Conservation (phyloP, 768 basidiomycete genomes). For the Termitomyces eurrhizus region DNA sequence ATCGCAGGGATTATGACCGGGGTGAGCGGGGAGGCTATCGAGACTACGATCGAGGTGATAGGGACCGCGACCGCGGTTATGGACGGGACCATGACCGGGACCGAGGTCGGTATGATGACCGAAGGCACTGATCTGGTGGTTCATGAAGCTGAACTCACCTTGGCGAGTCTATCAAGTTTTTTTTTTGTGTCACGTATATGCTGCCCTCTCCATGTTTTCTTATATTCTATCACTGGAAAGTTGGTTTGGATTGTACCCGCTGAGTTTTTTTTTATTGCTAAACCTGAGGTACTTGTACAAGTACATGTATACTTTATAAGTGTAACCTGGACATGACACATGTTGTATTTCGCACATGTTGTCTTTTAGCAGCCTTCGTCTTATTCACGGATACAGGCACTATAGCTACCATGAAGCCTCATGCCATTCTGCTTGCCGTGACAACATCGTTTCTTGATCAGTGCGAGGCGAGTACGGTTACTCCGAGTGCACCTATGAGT, state of each 20-base stretch:
- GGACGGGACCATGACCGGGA: constrained; percentile 23
- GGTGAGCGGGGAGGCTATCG: constrained; percentile 31
- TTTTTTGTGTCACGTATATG: neutral
- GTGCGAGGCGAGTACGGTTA: too few species aligned
- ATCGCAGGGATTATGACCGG: constrained; percentile 38
- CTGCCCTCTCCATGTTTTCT: neutral
- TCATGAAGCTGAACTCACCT: neutral
- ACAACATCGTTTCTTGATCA: too few species aligned
- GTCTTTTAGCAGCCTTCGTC: too few species aligned
- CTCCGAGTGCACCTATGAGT: too few species aligned
- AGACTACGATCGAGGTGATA: constrained; percentile 42
- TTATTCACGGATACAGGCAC: too few species aligned
- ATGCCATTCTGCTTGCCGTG: neutral
- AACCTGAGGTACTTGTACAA: neutral
- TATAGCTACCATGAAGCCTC: neutral
- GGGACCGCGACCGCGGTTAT: constrained; percentile 33
- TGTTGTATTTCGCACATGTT: too few species aligned
- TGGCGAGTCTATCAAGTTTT: neutral
- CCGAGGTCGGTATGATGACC: constrained; percentile 23
- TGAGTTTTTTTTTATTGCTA: too few species aligned
- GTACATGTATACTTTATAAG: neutral
- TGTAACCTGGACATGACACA: neutral
- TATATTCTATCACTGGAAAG: neutral
- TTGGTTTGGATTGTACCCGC: neutral
- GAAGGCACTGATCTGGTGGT: constrained; percentile 19